These are phyloP conservation scores for Phytophthora sansomeana DNA, from an alignment of 352 stramenopile genomes.

Conservation along the genomic window DNA sequence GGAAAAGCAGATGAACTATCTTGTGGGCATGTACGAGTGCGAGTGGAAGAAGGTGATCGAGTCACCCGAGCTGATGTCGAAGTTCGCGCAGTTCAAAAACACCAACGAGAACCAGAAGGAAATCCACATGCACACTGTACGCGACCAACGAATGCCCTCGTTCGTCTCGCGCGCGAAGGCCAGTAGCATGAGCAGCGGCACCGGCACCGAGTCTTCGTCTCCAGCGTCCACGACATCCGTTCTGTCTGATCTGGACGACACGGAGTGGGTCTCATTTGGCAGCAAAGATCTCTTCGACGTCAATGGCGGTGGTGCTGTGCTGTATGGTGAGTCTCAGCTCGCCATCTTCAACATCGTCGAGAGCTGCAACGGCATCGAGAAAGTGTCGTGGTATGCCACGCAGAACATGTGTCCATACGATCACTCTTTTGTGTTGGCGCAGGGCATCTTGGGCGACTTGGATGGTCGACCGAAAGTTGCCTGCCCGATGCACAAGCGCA, in stretches of 20 bases:
- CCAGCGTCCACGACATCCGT: slow-evolving; percentile 46
- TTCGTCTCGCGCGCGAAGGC: slow-evolving; percentile 51
- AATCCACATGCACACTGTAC: slow-evolving; percentile 69
- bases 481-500: slow-evolving; percentile 94
- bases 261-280: slow-evolving; percentile 85
- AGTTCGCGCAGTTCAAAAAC: slow-evolving; percentile 94
- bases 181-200: slow-evolving; percentile 75
- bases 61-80: slow-evolving; percentile 71
- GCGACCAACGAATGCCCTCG: slow-evolving; percentile 87
- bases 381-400: slow-evolving; percentile 89
- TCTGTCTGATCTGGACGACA: slow-evolving; percentile 26
- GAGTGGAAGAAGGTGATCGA: slow-evolving; percentile 94
- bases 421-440: slow-evolving; percentile 92
- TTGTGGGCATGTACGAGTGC: slow-evolving; percentile 95
- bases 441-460: slow-evolving; percentile 90
- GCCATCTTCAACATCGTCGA: slow-evolving; percentile 91
- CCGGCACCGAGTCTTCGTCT: slow-evolving; percentile 37
- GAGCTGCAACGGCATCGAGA: slow-evolving; percentile 65
- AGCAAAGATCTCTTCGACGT: slow-evolving; percentile 70
- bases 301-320: slow-evolving; percentile 87
- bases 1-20: slow-evolving; percentile 86
- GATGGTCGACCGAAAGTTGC: slow-evolving; percentile 87
- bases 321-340: slow-evolving; percentile 92
- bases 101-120: slow-evolving; percentile 77
- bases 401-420: slow-evolving; percentile 96